Evolutionary conservation across 495 filamentous ascomycete species (phyloP).

Genomic region (Podospora pseudocomata): DNA sequence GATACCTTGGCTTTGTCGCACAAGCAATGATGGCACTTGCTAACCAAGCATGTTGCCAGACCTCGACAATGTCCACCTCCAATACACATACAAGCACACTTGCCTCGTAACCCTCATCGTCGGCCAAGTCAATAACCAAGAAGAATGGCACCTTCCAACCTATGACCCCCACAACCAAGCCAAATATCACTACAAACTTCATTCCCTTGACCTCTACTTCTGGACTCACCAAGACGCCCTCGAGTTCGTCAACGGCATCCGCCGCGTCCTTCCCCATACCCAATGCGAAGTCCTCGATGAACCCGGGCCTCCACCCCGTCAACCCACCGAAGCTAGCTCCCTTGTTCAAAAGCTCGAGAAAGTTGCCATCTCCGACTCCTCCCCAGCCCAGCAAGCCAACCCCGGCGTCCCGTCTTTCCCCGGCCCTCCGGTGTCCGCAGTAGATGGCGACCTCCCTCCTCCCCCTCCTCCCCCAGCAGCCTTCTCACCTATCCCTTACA

Average conservation of each 20-base stretch:
- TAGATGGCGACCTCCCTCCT: slow-evolving; percentile 21
- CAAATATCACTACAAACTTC: slow-evolving; percentile 69
- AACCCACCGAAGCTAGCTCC: slow-evolving; percentile 58
- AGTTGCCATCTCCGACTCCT: slow-evolving; percentile 58
- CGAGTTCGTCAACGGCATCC: slow-evolving; percentile 64
- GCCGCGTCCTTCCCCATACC: slow-evolving; percentile 54
- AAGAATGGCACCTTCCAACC: slow-evolving; percentile 76
- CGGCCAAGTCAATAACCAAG: slow-evolving; percentile 50
- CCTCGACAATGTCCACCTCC: slow-evolving; percentile 60
- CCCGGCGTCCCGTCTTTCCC: slow-evolving; percentile 37
- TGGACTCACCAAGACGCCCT: slow-evolving; percentile 75
- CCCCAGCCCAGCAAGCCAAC: slow-evolving; percentile 46
- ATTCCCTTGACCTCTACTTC: slow-evolving; percentile 87
- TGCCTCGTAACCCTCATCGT: slow-evolving; percentile 72
- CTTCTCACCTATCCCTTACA: slow-evolving; percentile 78
- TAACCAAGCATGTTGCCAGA: slow-evolving; percentile 35
- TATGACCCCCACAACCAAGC: slow-evolving; percentile 65
- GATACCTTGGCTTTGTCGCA: slow-evolving; percentile 22
- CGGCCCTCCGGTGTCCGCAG: slow-evolving; percentile 36
- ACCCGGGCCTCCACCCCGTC: slow-evolving; percentile 46
- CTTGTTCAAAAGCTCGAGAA: slow-evolving; percentile 83
- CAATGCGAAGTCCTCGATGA: slow-evolving; percentile 60
- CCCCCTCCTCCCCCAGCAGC: slow-evolving; percentile 42
- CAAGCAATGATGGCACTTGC: background rate
- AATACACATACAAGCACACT: slow-evolving; percentile 74